These are phyloP conservation scores for Inonotus hispidus DNA, from an alignment of 1,284 basidiomycete genomes.

Conservation along the genomic window DNA sequence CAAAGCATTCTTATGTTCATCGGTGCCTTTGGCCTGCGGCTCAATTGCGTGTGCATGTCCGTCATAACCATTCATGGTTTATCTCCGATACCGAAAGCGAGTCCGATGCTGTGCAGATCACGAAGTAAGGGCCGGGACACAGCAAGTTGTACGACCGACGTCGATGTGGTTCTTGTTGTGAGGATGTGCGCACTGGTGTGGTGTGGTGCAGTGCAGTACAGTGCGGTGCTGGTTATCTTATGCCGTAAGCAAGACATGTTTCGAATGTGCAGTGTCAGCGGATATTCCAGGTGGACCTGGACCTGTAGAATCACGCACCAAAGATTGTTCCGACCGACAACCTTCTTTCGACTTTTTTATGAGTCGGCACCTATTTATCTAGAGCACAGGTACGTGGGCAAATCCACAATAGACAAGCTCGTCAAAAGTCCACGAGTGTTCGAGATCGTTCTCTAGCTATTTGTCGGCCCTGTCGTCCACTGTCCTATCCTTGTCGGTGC, in stretches of 20 bases:
- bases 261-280: neutral
- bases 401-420: neutral
- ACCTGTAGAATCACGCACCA: neutral
- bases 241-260: neutral
- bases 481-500: neutral
- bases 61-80: constrained; percentile 4
- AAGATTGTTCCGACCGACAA: neutral
- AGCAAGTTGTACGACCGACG: neutral
- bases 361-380: neutral
- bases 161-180: neutral
- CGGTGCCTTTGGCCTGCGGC: neutral
- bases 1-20: neutral
- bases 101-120: neutral
- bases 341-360: neutral
- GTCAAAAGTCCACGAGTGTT: neutral
- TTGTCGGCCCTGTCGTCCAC: neutral
- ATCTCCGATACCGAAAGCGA: constrained; percentile 3
- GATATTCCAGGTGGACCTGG: neutral
- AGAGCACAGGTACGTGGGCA: neutral
- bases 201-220: neutral
- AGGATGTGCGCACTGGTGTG: neutral
- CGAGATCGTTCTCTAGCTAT: neutral
- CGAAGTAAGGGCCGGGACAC: neutral
- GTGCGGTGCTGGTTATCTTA: neutral
- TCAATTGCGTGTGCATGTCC: neutral